Percentiles rank a stretch among this genome's conserved stretches.
phyloP scores from a whole-genome alignment of 2,329 filamentous ascomycete species.

The Fusarium cicatricum region DNA sequence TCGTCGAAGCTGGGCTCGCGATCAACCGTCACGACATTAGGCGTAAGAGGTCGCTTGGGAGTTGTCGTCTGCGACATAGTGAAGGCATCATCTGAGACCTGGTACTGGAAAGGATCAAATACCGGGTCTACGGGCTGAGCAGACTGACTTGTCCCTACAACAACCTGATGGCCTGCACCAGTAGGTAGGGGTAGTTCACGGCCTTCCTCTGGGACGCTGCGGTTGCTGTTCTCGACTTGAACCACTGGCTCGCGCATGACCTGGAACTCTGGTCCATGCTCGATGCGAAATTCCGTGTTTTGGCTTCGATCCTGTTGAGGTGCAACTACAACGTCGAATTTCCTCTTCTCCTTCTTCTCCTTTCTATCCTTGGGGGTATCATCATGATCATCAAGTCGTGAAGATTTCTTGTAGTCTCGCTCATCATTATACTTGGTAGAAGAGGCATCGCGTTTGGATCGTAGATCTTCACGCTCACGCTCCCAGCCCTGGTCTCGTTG shows the following conservation, averaged over 20 bases:
- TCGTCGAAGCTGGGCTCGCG: constrained; percentile 61
- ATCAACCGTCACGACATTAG: constrained; percentile 61
- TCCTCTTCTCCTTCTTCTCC: constrained; percentile 32
- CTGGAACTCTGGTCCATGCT: constrained; percentile 43
- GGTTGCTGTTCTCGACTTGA: constrained; percentile 36
- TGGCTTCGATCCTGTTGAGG: constrained; percentile 36
- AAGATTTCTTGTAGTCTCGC: constrained; percentile 42
- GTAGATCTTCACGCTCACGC: constrained; percentile 41
- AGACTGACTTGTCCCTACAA: constrained; percentile 37
- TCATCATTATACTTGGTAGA: constrained; percentile 44
- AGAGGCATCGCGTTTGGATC: constrained; percentile 43
- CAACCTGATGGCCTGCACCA: constrained; percentile 41
- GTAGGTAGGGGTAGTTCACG: constrained; percentile 39
- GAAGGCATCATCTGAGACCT: constrained; percentile 62
- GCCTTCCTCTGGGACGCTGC: constrained; percentile 40
- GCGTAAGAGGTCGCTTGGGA: constrained; percentile 56
- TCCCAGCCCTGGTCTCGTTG: constrained; percentile 30
- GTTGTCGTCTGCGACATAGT: constrained; percentile 52
- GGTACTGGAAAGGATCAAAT: constrained; percentile 67
- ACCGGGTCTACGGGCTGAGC: constrained; percentile 39
- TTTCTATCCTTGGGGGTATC: constrained; percentile 41
- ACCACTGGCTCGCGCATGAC: constrained; percentile 35
- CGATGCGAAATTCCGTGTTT: constrained; percentile 41
- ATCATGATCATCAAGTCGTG: constrained; percentile 46
- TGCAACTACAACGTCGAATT: constrained; percentile 39